These are phyloP conservation scores for Jacaranda copaia DNA, from an alignment of 257 asterid genomes.

Conservation along the genomic window DNA sequence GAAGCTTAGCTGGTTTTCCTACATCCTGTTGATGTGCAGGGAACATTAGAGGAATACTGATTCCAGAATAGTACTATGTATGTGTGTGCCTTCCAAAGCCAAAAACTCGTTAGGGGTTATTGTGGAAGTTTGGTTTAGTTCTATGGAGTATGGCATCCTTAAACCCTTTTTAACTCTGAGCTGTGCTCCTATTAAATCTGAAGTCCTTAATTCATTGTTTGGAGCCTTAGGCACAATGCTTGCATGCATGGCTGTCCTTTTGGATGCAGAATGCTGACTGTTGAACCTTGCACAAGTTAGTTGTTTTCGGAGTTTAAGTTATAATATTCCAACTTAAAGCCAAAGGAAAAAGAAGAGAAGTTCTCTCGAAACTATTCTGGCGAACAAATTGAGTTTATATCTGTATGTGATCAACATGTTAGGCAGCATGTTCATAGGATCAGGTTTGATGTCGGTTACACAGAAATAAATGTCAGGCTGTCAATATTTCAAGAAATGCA, in stretches of 20 bases:
- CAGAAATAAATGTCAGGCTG: background rate
- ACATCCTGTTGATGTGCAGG: background rate
- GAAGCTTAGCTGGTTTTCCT: background rate
- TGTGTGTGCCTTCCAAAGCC: background rate
- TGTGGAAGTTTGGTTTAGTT: slow-evolving; percentile 9
- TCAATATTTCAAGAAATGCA: background rate
- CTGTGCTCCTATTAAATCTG: too few species aligned
- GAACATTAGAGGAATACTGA: background rate
- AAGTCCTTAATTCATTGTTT: too few species aligned
- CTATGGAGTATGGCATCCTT: background rate
- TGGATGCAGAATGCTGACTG: too few species aligned
- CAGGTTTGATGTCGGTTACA: background rate
- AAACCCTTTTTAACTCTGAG: background rate
- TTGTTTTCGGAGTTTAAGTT: background rate
- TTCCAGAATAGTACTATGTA: background rate
- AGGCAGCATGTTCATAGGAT: background rate
- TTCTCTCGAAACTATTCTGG: background rate
- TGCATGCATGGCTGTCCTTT: too few species aligned
- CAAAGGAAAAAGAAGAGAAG: background rate
- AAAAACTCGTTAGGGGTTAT: background rate
- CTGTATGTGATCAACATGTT: background rate
- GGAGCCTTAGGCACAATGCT: too few species aligned
- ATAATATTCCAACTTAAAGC: background rate
- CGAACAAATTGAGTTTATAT: background rate
- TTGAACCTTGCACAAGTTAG: background rate